Evolutionary conservation across 108 stramenopile species (phyloP), one percentile per base, ranked within the genome.

Genomic region (Nitzschia putrida): DNA sequence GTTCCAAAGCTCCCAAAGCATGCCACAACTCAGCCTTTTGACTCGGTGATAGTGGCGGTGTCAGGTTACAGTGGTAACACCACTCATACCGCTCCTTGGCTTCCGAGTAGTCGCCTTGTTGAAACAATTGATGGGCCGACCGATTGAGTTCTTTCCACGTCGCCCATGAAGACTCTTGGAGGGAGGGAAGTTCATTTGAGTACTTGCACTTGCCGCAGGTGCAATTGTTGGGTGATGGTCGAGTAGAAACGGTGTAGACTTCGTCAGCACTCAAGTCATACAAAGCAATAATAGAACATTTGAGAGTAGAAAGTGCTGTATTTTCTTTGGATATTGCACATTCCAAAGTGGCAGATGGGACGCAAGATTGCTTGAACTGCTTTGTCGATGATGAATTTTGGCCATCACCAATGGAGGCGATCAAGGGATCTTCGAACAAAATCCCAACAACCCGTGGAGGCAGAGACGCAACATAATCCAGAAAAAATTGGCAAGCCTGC

Each of bases 111-210:
- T 77, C 29, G 56, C 66, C 78, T 60, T 87, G 74, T 59, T 87
- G 86, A 79, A 90, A 85, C 9, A 76, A 79, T 25, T 75, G 63
- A 69, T 90, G 86, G 18, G 80, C 89, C 29, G 87, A 47, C 39
- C 77, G 76, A 20, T 63, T 55, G 0, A 59, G n/a, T 56, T 53
- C 21, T 0, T 55, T 61, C 37, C 56, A 26, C 24, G n/a, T 71
- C 57, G 34, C 20, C 23, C 1, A 50, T 4, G 22, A 24, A 21
- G 21, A 44, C 43, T 4, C 40, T 71, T 20, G 11, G 37, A 12
- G 13, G 14, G 20, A 11, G 9, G 0, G 41, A 7, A 12, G 18
- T 3, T 52, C 11, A 40, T 55, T 23, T 43, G 80, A 77, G 64
- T 80, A 68, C 20, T 55, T 29, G 45, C 85, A 88, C 24, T 73